A percentile compares a stretch with the other conserved stretches of the same genome.
Conservation (phyloP, 2,329 filamentous ascomycete genomes). For the Aaosphaeria pasadenensis region DNA sequence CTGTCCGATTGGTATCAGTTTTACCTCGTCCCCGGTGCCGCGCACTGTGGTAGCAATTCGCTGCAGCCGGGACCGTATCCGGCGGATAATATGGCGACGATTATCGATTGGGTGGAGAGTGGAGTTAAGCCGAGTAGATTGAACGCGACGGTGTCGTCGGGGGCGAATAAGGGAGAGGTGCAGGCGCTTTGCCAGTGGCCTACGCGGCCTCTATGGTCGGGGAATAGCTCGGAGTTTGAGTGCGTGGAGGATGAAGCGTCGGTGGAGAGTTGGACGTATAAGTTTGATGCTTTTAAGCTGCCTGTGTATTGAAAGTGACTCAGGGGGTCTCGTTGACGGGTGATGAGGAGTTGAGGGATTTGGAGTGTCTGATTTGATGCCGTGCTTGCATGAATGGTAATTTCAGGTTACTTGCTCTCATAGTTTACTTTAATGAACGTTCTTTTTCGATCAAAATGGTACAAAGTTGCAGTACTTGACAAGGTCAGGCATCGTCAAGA, state of each 20-base stretch:
- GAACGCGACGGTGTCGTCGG: constrained; percentile 36
- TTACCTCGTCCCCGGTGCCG: constrained; percentile 54
- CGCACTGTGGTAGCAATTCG: constrained; percentile 41
- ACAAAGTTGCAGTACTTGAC: too few relatives aligned
- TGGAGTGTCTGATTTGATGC: too few relatives aligned
- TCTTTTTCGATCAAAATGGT: too few relatives aligned
- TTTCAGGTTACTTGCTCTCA: too few relatives aligned
- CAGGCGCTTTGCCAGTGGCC: constrained; percentile 44
- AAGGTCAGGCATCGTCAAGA: too few relatives aligned
- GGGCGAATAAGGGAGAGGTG: constrained; percentile 29
- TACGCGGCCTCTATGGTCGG: constrained; percentile 38
- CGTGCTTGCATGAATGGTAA: too few relatives aligned
- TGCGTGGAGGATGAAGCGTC: constrained; percentile 41
- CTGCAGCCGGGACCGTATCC: constrained; percentile 38
- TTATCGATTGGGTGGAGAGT: constrained; percentile 53
- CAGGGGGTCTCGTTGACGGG: too few relatives aligned
- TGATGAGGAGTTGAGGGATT: too few relatives aligned
- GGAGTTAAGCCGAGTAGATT: constrained; percentile 44
- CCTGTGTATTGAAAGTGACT: constrained; percentile 31
- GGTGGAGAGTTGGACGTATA: constrained; percentile 41
- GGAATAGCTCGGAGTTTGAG: constrained; percentile 30
- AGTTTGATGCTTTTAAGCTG: constrained; percentile 39
- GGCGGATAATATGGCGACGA: constrained; percentile 37
- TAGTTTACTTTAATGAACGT: too few relatives aligned
- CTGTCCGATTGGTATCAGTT: constrained; percentile 55